Percentiles rank a stretch among this genome's conserved stretches.
Evolutionary conservation across 2,329 filamentous ascomycete species (phyloP).

Genomic region (Hymenoscyphus repandus): DNA sequence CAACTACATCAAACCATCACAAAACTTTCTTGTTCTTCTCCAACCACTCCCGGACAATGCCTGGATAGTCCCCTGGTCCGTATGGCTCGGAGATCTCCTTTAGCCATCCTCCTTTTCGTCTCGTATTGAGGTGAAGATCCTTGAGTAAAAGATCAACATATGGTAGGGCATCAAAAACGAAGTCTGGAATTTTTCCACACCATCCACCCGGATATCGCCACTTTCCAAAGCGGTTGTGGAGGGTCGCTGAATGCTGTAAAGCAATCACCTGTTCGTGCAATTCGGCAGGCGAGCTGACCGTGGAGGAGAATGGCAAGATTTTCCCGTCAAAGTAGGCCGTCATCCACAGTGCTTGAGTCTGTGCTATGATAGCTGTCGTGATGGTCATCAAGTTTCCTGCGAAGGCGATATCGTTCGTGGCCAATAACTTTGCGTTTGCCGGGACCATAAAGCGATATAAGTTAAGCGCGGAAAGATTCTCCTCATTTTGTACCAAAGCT

Average conservation of each 20-base stretch:
- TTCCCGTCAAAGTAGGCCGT: constrained; percentile 56
- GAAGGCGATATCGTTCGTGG: constrained; percentile 40
- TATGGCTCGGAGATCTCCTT: constrained; percentile 40
- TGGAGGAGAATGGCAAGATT: neutral
- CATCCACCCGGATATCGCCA: constrained; percentile 65
- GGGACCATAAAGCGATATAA: constrained; percentile 45
- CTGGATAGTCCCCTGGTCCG: constrained; percentile 40
- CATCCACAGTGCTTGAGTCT: constrained; percentile 56
- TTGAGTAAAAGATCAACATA: constrained; percentile 64
- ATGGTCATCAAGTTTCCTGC: constrained; percentile 41
- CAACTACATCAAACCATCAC: neutral
- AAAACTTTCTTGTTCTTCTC: neutral
- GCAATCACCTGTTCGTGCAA: constrained; percentile 20
- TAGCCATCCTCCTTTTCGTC: constrained; percentile 46
- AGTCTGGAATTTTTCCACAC: constrained; percentile 58
- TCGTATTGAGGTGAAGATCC: constrained; percentile 57
- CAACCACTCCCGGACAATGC: constrained; percentile 39
- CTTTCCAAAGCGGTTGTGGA: constrained; percentile 63
- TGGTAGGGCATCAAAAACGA: constrained; percentile 71
- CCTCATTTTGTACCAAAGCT: neutral
- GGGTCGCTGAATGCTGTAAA: constrained; percentile 49
- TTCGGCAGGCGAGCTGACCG: constrained; percentile 22
- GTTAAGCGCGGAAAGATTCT: neutral
- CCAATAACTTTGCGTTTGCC: constrained; percentile 34
- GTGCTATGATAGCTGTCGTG: constrained; percentile 37